phyloP scores from a whole-genome alignment of 2,329 filamentous ascomycete species.

The Aaosphaeria arxii region DNA sequence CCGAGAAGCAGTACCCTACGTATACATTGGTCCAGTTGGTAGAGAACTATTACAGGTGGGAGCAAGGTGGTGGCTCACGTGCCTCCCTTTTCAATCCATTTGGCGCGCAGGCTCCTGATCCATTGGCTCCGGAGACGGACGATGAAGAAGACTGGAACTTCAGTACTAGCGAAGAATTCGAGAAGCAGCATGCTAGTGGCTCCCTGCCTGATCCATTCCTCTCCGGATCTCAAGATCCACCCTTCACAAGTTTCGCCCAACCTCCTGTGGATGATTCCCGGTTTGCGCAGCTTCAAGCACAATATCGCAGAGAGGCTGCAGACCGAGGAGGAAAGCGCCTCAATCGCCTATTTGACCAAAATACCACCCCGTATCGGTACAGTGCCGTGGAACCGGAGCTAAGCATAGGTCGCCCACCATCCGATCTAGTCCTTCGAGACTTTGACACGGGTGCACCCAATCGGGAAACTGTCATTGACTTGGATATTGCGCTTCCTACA shows the following conservation, averaged over 20 bases:
- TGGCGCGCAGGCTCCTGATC: constrained; percentile 56
- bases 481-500: constrained; percentile 51
- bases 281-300: constrained; percentile 42
- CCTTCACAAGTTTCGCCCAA: constrained; percentile 35
- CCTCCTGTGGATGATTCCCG: constrained; percentile 32
- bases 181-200: constrained; percentile 46
- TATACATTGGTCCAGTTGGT: constrained; percentile 64
- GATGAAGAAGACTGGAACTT: constrained; percentile 62
- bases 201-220: constrained; percentile 47
- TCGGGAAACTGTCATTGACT: constrained; percentile 54
- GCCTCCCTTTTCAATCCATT: constrained; percentile 61
- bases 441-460: constrained; percentile 41
- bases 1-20: constrained; percentile 61
- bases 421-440: constrained; percentile 55
- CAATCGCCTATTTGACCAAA: constrained; percentile 56
- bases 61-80: constrained; percentile 68
- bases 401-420: constrained; percentile 41
- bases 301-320: constrained; percentile 56
- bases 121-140: constrained; percentile 40
- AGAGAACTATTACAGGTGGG: constrained; percentile 71
- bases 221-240: constrained; percentile 19
- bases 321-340: constrained; percentile 56
- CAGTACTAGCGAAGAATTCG: constrained; percentile 61
- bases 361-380: constrained; percentile 57
- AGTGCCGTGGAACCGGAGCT: constrained; percentile 51